A percentile compares a stretch with the other conserved stretches of the same genome.
Evolutionary conservation across 805 yeast genomes (phyloP).

Genomic region (Lipomyces kockii): DNA sequence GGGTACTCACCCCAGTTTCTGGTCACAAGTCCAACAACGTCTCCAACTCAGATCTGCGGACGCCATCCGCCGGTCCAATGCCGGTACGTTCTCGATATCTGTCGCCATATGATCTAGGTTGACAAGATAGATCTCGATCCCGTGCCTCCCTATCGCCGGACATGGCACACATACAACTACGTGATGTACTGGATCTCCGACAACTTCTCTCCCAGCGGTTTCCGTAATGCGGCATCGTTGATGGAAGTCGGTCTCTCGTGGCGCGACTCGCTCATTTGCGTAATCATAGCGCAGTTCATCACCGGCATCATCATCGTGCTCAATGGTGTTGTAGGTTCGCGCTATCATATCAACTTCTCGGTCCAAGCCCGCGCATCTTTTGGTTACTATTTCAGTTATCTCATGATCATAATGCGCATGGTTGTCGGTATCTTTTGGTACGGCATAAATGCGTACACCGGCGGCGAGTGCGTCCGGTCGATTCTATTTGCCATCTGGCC

Average conservation of each 20-base stretch:
- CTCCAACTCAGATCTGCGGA: background rate
- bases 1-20: background rate
- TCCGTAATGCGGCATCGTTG: conserved; percentile 52
- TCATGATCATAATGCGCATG: conserved; percentile 54
- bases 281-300: conserved; percentile 50
- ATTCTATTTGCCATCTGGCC: conserved; percentile 80
- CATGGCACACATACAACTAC: conserved; percentile 54
- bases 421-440: conserved; percentile 75
- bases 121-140: conserved; percentile 32
- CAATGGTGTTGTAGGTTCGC: conserved; percentile 55
- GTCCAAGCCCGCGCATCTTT: conserved; percentile 52
- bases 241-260: conserved; percentile 52
- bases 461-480: conserved; percentile 80
- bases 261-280: conserved; percentile 52
- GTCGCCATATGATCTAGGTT: background rate
- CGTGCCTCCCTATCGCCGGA: conserved; percentile 45
- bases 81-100: no score
- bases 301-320: conserved; percentile 50
- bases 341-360: conserved; percentile 57
- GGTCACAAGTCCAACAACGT: background rate
- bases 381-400: conserved; percentile 53
- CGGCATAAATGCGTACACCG: conserved; percentile 78
- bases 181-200: conserved; percentile 41
- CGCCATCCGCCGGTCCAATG: background rate
- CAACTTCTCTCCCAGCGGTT: conserved; percentile 48